Conservation (phyloP, 2,329 filamentous ascomycete genomes). For the Ilyonectria mors-panacis region DNA sequence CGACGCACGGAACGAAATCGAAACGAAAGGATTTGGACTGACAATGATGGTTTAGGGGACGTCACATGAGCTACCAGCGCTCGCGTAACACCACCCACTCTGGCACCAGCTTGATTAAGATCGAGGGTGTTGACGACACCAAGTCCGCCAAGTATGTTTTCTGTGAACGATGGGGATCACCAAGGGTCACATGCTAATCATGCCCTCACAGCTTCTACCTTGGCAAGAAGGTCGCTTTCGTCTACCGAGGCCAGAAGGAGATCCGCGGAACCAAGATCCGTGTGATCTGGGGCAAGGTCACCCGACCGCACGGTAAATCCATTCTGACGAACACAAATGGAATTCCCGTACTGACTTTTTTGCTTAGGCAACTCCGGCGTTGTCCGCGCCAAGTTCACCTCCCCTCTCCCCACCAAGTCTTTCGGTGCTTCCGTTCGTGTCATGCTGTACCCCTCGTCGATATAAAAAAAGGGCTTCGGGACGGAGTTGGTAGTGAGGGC, state of each 20-base stretch:
- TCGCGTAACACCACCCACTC: conserved; percentile 93
- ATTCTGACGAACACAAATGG: conserved; percentile 7
- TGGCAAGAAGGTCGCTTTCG: conserved; percentile 98
- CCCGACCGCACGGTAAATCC: conserved; percentile 88
- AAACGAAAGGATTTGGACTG: conserved; percentile 48
- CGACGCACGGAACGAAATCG: conserved; percentile 44
- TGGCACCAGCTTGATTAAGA: conserved; percentile 95
- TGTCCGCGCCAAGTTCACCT: conserved; percentile 96
- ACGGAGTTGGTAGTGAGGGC: conserved; percentile 75
- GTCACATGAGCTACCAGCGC: conserved; percentile 98
- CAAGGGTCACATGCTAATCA: conserved; percentile 45
- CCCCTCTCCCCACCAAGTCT: conserved; percentile 95
- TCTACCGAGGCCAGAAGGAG: conserved; percentile 96
- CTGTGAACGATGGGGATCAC: conserved; percentile 1
- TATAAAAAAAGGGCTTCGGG: conserved; percentile 81
- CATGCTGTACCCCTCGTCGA: conserved; percentile 98
- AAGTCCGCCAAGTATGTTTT: conserved; percentile 84
- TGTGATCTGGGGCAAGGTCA: conserved; percentile 99
- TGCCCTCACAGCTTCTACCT: conserved; percentile 82
- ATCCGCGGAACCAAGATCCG: conserved; percentile 98
- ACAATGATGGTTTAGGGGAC: conserved; percentile 76
- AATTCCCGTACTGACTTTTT: conserved; percentile 34
- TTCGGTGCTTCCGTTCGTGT: conserved; percentile 97
- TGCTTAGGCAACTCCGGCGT: conserved; percentile 92
- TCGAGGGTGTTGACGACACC: conserved; percentile 96